Evolutionary conservation across 495 filamentous ascomycete species (phyloP).

Genomic region (Penicilliopsis zonata): DNA sequence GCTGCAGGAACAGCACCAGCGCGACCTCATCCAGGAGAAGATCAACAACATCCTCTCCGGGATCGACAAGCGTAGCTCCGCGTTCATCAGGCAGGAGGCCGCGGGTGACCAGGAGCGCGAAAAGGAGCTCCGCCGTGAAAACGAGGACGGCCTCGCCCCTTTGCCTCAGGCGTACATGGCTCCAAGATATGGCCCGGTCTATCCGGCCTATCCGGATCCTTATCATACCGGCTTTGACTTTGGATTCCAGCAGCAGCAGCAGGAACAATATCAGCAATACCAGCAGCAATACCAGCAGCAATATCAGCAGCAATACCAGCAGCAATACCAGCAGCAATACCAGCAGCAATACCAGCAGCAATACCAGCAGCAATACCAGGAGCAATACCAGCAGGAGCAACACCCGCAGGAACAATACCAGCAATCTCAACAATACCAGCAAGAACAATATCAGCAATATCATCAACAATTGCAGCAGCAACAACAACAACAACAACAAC

Average conservation of each 20-base stretch:
- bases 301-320: constrained; percentile 3
- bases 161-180: constrained; percentile 47
- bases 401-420: constrained; percentile 9
- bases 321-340: constrained; percentile 3
- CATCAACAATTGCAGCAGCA: constrained; percentile 2
- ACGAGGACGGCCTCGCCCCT: constrained; percentile 72
- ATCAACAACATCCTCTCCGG: constrained; percentile 71
- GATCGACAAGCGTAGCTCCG: constrained; percentile 71
- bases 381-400: constrained; percentile 9
- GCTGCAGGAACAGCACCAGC: constrained; percentile 41
- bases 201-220: no score
- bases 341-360: not conserved
- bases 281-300: constrained; percentile 12
- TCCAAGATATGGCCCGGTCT: no score
- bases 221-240: no score
- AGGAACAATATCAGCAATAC: no score
- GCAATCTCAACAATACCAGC: constrained; percentile 3
- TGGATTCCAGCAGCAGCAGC: no score
- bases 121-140: constrained; percentile 68
- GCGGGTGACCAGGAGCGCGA: constrained; percentile 67
- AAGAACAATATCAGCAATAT: not conserved
- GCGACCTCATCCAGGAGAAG: constrained; percentile 60
- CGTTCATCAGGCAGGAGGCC: constrained; percentile 68
- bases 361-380: constrained; percentile 2
- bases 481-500: constrained; percentile 5